Evolutionary conservation across 2,329 filamentous ascomycete genomes (phyloP).

Genomic region (Herpotrichia juniperi): DNA sequence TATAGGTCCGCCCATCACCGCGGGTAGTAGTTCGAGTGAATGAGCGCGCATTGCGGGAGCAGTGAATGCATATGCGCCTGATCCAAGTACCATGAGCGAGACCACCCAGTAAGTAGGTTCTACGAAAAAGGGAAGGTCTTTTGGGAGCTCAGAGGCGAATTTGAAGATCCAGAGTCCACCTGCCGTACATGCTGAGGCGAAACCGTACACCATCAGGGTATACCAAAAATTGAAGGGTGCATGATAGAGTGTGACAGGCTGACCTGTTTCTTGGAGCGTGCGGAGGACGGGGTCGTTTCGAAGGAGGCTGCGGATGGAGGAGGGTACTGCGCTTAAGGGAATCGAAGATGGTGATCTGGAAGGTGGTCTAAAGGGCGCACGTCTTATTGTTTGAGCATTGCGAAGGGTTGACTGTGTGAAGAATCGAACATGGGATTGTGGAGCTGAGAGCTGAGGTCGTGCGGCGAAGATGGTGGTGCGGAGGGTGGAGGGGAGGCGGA

Average conservation of each 20-base stretch:
- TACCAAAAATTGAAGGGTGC: conserved; percentile 34
- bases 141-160: conserved; percentile 33
- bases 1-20: conserved; percentile 31
- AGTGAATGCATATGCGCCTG: conserved; percentile 38
- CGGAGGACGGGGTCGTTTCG: conserved; percentile 41
- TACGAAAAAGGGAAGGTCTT: conserved; percentile 39
- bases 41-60: conserved; percentile 37
- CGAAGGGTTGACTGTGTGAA: conserved; percentile 31
- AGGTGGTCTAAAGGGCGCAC: background rate
- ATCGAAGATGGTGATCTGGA: no score
- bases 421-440: conserved; percentile 20
- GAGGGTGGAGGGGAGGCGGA: conserved; percentile 41
- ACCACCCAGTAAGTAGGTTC: conserved; percentile 41
- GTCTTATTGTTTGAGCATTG: conserved; percentile 24
- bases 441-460: conserved; percentile 28
- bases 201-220: conserved; percentile 34
- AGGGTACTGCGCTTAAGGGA: no score
- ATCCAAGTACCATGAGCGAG: conserved; percentile 30
- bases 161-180: conserved; percentile 36
- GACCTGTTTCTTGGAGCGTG: conserved; percentile 32
- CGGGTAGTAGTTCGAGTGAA: conserved; percentile 39
- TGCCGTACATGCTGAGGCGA: conserved; percentile 30
- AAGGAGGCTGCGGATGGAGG: conserved; percentile 15
- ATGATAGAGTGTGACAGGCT: conserved; percentile 41
- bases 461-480: conserved; percentile 35